Evolutionary conservation across 176 grass and related monocot species (phyloP), one percentile per base, ranked within the genome.

Genomic region (Carex myosuroides): DNA sequence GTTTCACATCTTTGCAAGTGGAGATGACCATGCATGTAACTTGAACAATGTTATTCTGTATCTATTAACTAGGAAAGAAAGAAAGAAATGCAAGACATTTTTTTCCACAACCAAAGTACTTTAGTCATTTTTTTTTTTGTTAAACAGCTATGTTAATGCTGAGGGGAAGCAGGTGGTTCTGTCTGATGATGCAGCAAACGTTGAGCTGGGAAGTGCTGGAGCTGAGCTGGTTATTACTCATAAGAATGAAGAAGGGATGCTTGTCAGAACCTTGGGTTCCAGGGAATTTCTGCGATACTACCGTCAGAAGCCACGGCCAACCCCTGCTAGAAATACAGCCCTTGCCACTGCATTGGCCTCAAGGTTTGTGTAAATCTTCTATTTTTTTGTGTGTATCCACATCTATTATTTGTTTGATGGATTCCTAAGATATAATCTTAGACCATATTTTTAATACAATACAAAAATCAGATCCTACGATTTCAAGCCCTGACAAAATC

Each of bases 251-350:
- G 87, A 88, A 74, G 91, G 91, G 16, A 88, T 84, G 22, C 88
- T 70, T 0, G 84, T 94, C 70, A 86, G 65, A 72, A 88, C 89
- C 71, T 81, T 99, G 68, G 93, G 96, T 73, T 99, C 93, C 73
- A 73, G 91, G 18, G 91, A 95, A 71, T 99, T 92, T 84, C 86
- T 95, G n/a, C 88, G 91, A 78, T 95, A 95, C 81, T 95, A 95
- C 68, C 88, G 91, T 35, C 96, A 95, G 87, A 99, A 92, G 60
- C 96, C 96, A 57, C 86, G 81, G 21, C 96, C 93, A 87, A 93
- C 95, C 54, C 83, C 88, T 86, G 70, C 91, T 67, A 87, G 58
- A 32, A 85, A 95, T 35, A 83, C 89, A 70, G 91, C 90, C 3
- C 85, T 94, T 66, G 91, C 93, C 0, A 54, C 94, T 88, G 91